Percentiles rank a stretch among this genome's conserved stretches.
These are phyloP conservation scores for Coelastrella sp. DNA, from an alignment of 139 green algal genomes.

Conservation along the genomic window DNA sequence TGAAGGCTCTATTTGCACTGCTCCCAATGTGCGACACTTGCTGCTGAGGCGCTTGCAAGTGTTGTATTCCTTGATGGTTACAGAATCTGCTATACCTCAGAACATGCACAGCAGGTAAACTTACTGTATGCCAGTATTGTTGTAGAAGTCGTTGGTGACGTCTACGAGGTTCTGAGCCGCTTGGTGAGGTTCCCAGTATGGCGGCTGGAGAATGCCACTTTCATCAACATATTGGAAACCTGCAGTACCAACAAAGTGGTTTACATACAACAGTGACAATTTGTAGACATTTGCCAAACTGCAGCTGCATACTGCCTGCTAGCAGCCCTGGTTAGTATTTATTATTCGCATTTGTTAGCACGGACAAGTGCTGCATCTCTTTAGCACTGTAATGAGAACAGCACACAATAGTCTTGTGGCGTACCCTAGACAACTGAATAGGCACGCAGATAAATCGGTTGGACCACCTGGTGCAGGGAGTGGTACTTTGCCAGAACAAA, in stretches of 20 bases:
- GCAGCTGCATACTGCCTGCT: no score
- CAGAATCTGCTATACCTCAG: background rate
- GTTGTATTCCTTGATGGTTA: background rate
- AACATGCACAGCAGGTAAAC: background rate
- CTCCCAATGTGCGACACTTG: no score
- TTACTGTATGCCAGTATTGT: background rate
- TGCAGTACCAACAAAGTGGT: background rate
- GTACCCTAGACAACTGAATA: no score
- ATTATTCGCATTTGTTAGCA: no score
- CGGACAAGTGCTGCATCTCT: no score
- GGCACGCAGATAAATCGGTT: background rate
- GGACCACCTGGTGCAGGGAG: no score
- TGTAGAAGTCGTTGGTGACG: background rate
- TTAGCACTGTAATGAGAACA: no score
- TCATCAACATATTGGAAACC: background rate
- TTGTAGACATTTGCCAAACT: background rate
- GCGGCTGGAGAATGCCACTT: background rate
- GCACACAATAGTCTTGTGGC: no score
- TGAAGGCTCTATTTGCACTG: no score
- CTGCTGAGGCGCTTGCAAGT: no score
- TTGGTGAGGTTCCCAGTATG: background rate
- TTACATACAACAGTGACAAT: background rate
- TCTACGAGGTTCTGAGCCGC: background rate
- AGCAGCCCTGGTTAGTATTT: no score
- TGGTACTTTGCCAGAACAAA: no score